Evolutionary conservation across 768 basidiomycete genomes (phyloP), one percentile per base, ranked within the genome.

Genomic region (Albatrellus ellisii): DNA sequence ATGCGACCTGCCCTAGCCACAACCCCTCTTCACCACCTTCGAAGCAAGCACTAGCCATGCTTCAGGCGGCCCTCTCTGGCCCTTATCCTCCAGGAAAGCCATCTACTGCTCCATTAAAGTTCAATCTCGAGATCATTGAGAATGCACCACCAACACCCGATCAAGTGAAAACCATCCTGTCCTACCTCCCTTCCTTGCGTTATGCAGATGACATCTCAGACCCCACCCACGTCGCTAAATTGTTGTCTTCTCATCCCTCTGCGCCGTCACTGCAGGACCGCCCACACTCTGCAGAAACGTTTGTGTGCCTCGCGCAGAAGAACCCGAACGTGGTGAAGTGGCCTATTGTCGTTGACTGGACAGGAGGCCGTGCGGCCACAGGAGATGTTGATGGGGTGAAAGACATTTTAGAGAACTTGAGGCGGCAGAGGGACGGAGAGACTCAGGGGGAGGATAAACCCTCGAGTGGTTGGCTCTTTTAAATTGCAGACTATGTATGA

Each of bases 261-360:
- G 44, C 54, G 1, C 39, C 63, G 12, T 59, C 63, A 31, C 62
- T 60, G 15, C 58, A 57, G 2, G 62, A 10, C 56, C 53, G 45
- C 59, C 67, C 0, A 62, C 72, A 6, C 69, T 58, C 21, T 22
- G 50, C 70, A 0, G 58, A 66, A 4, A 69, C 58, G 6, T 61
- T 86, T 7, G 61, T 61, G 2, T 59, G 67, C 22, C 64, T 83
- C 8, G 80, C 66, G 0, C 50, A 61, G 33, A 63, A 65, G 56
- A 75, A 76, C 43, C 79, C 76, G 1, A 65, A 64, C 11, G 73
- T 72, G 12, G 58, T 85, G 49, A 82, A 75, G 48, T 87, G 81
- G 82, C 84, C 84, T 0, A 69, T 87, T 35, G 79, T 87, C 0
- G 84, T 87, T 2, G 76, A 87, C 50, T 87, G 84, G 84, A 59